A percentile compares a stretch with the other conserved stretches of the same genome.
Evolutionary conservation across 176 grass and related monocot species (phyloP).

Genomic region (Oryza rufipogon): DNA sequence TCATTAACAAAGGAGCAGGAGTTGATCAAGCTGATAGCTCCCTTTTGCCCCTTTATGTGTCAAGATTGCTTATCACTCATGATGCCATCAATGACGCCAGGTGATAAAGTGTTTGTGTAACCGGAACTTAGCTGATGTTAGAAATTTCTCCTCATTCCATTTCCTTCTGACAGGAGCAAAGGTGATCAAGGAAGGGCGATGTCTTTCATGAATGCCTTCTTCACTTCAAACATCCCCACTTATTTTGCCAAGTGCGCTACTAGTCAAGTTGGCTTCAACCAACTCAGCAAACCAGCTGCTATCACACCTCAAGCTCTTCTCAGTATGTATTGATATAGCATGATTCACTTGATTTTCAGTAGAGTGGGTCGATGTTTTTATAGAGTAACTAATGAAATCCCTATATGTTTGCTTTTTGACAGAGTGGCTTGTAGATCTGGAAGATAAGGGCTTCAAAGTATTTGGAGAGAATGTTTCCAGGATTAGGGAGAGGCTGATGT

Average conservation of each 20-base stretch:
- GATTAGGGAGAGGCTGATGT: slow-evolving; percentile 59
- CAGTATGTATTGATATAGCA: slow-evolving; percentile 60
- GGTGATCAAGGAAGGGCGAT: slow-evolving; percentile 81
- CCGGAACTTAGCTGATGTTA: neutral
- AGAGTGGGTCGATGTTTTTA: neutral
- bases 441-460: slow-evolving; percentile 75
- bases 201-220: slow-evolving; percentile 79
- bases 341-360: slow-evolving; percentile 13
- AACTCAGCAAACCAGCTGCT: slow-evolving; percentile 65
- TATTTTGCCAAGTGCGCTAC: slow-evolving; percentile 69
- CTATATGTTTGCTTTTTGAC: slow-evolving; percentile 46
- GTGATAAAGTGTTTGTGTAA: slow-evolving; percentile 49
- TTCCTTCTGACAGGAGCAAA: slow-evolving; percentile 68
- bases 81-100: slow-evolving; percentile 79
- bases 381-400: slow-evolving; percentile 28
- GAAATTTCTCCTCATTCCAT: slow-evolving; percentile 42
- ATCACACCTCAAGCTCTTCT: slow-evolving; percentile 83
- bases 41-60: slow-evolving; percentile 63
- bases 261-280: slow-evolving; percentile 49
- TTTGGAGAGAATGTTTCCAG: slow-evolving; percentile 67
- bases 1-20: slow-evolving; percentile 69
- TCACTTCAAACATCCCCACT: slow-evolving; percentile 71
- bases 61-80: slow-evolving; percentile 82
- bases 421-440: slow-evolving; percentile 85
- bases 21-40: slow-evolving; percentile 67